phyloP scores from a whole-genome alignment of 805 yeast species.

The Metschnikowia corniflorae region DNA sequence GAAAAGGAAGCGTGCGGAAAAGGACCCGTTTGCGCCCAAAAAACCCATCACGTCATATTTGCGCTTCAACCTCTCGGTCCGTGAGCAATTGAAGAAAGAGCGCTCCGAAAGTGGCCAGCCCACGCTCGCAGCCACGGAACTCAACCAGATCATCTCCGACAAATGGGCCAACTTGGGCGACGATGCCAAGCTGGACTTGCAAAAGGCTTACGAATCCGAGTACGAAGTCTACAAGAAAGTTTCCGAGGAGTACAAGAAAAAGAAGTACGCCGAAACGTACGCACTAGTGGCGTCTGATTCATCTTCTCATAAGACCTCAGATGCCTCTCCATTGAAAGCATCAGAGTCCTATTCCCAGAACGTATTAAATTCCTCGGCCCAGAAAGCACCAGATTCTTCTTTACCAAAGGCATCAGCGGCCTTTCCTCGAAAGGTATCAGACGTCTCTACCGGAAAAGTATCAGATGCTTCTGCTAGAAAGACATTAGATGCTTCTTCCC shows the following conservation, averaged over 20 bases:
- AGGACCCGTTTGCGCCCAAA: constrained; percentile 93
- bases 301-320: constrained; percentile 1
- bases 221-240: constrained; percentile 34
- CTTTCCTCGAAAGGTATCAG: no score
- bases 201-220: constrained; percentile 51
- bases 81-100: constrained; percentile 68
- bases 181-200: constrained; percentile 69
- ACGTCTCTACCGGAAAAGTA: no score
- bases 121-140: constrained; percentile 68
- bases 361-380: no score
- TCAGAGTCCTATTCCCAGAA: no score
- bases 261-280: no score
- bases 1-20: constrained; percentile 49
- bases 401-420: no score
- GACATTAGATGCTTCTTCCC: no score
- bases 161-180: constrained; percentile 73
- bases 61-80: constrained; percentile 66
- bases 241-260: constrained; percentile 35
- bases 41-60: constrained; percentile 89
- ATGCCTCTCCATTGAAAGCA: no score
- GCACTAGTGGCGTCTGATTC: no score
- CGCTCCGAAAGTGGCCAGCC: constrained; percentile 55
- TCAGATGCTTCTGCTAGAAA: no score
- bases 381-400: no score
- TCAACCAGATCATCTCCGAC: constrained; percentile 73